phyloP scores from a whole-genome alignment of 1,284 basidiomycete genomes.

The Gymnopus androsaceus region DNA sequence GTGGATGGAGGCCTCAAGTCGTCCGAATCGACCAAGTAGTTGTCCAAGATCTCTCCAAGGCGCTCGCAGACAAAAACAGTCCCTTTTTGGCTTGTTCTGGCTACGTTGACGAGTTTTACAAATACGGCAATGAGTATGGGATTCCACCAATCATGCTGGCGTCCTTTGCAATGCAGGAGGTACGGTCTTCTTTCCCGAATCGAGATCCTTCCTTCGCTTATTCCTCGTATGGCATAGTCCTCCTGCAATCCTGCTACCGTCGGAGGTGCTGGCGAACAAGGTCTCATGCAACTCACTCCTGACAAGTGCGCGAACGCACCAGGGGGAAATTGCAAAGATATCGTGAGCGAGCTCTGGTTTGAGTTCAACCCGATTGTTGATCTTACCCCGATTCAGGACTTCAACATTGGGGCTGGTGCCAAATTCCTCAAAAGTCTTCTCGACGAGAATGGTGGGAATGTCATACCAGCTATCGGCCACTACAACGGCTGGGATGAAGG shows the following conservation, averaged over 20 bases:
- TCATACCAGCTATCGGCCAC: slow-evolving; percentile 63
- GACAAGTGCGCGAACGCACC: slow-evolving; percentile 78
- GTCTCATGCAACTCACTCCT: slow-evolving; percentile 81
- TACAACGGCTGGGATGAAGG: slow-evolving; percentile 81
- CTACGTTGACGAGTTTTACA: slow-evolving; percentile 62
- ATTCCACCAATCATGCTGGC: slow-evolving; percentile 76
- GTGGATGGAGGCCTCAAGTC: slow-evolving; percentile 66
- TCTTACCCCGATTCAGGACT: slow-evolving; percentile 47
- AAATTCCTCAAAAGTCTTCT: slow-evolving; percentile 62
- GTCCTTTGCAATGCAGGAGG: slow-evolving; percentile 84
- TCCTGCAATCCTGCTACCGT: slow-evolving; percentile 68
- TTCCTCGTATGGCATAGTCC: slow-evolving; percentile 36
- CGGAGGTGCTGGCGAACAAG: slow-evolving; percentile 82
- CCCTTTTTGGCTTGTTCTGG: slow-evolving; percentile 65
- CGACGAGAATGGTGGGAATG: slow-evolving; percentile 52
- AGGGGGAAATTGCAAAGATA: slow-evolving; percentile 64
- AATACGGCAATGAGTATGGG: slow-evolving; percentile 57
- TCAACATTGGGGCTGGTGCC: slow-evolving; percentile 67
- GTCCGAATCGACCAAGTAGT: slow-evolving; percentile 58
- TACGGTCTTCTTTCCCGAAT: slow-evolving; percentile 14
- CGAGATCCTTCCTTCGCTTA: not conserved
- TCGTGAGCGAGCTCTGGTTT: slow-evolving; percentile 46
- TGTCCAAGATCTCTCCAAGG: slow-evolving; percentile 51
- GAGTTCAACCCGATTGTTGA: not conserved
- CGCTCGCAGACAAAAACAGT: slow-evolving; percentile 48